phyloP scores from a whole-genome alignment of 805 yeast genomes.

The Ogataea nitratoaversa region DNA sequence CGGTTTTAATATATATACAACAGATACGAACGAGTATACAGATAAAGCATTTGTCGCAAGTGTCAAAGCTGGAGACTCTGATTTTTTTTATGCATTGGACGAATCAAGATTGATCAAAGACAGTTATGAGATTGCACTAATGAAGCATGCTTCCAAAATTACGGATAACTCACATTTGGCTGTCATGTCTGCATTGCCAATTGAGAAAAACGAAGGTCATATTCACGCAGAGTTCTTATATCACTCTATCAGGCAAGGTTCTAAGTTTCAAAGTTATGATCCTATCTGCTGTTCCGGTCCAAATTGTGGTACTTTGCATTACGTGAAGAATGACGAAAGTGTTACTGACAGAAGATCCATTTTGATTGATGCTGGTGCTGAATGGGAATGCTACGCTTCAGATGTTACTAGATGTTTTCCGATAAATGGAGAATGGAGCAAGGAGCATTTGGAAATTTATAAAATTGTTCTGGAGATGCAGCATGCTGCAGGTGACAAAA shows the following conservation, averaged over 20 bases:
- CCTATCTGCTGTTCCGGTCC: constrained; percentile 96
- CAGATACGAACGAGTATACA: constrained; percentile 50
- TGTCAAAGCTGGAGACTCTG: constrained; percentile 42
- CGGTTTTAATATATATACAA: constrained; percentile 39
- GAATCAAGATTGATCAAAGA: constrained; percentile 87
- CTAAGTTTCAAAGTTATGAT: constrained; percentile 84
- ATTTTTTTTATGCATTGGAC: constrained; percentile 71
- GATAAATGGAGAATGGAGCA: constrained; percentile 81
- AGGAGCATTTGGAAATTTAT: constrained; percentile 81
- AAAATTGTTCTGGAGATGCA: constrained; percentile 83
- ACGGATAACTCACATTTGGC: constrained; percentile 87
- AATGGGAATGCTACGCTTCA: constrained; percentile 88
- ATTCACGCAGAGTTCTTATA: constrained; percentile 94
- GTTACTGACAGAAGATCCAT: constrained; percentile 58
- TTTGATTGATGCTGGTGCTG: constrained; percentile 95
- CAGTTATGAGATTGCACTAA: constrained; percentile 66
- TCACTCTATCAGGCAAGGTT: constrained; percentile 91
- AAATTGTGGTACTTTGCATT: constrained; percentile 86
- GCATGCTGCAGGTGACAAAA: constrained; percentile 56
- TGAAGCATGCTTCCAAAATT: constrained; percentile 78
- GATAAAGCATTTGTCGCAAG: constrained; percentile 29
- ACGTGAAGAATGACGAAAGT: constrained; percentile 72
- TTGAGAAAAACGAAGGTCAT: constrained; percentile 83
- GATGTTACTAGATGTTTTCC: constrained; percentile 98
- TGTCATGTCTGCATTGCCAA: constrained; percentile 89